phyloP scores from a whole-genome alignment of 106 monocot genomes.

The Allium sativum region DNA sequence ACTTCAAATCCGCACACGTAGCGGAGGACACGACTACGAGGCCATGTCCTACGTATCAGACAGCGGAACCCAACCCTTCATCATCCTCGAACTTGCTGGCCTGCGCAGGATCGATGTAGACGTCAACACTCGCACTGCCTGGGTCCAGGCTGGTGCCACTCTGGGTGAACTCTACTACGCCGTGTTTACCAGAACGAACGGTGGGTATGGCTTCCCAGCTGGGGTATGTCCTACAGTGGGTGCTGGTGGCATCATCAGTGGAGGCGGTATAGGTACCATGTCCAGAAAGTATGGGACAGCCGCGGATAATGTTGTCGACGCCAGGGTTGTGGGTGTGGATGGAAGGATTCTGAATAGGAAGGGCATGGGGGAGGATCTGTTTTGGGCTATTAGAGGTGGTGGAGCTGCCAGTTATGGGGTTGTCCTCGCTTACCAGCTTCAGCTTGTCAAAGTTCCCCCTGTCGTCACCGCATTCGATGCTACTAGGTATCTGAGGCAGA shows the following conservation, averaged over 20 bases:
- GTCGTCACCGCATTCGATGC: conserved; percentile 31
- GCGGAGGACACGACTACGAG: conserved; percentile 67
- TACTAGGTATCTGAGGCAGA: conserved; percentile 15
- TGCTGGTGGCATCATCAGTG: conserved; percentile 39
- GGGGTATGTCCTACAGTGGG: conserved; percentile 37
- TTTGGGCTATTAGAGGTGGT: conserved; percentile 64
- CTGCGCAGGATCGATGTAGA: conserved; percentile 28
- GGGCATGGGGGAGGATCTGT: conserved; percentile 62
- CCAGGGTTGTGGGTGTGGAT: conserved; percentile 16
- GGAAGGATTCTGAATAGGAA: conserved; percentile 27
- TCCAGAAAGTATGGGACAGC: conserved; percentile 31
- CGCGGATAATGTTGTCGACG: conserved; percentile 43
- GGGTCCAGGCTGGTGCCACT: conserved; percentile 57
- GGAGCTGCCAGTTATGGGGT: conserved; percentile 48
- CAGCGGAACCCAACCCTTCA: background rate
- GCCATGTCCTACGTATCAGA: conserved; percentile 44
- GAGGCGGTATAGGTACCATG: conserved; percentile 40
- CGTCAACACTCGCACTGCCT: conserved; percentile 12
- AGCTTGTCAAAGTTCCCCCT: conserved; percentile 30
- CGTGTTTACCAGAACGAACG: conserved; percentile 8
- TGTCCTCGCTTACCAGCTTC: conserved; percentile 31
- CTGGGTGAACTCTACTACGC: conserved; percentile 45
- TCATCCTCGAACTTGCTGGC: conserved; percentile 28
- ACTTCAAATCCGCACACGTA: conserved; percentile 25
- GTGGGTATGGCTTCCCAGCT: conserved; percentile 25